phyloP scores from a whole-genome alignment of 1,139 yeast species.

The Entelexis sorbosivorans region DNA sequence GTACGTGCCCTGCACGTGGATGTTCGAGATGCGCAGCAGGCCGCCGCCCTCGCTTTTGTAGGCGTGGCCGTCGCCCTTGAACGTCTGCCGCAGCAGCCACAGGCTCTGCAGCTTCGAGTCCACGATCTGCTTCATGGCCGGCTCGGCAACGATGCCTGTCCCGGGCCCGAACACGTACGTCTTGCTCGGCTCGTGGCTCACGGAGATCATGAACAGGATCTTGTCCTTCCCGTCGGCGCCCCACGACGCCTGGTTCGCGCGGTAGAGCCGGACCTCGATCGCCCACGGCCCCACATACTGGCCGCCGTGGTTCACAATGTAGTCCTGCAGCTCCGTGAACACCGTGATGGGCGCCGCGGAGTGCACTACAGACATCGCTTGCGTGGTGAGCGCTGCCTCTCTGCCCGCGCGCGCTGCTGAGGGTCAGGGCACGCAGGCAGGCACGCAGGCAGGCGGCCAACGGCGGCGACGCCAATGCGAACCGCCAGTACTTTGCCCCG shows the following conservation, averaged over 20 bases:
- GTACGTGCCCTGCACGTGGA: conserved; percentile 62
- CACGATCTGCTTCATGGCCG: conserved; percentile 23
- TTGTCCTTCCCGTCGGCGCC: conserved; percentile 26
- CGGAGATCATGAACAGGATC: conserved; percentile 46
- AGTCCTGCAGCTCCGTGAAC: conserved; percentile 56
- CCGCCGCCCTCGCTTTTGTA: conserved; percentile 36
- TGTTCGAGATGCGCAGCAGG: conserved; percentile 50
- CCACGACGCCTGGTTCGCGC: conserved; percentile 41
- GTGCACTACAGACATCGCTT: conserved; percentile 16
- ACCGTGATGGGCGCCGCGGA: conserved; percentile 34
- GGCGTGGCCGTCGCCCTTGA: conserved; percentile 63
- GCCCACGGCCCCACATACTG: conserved; percentile 50
- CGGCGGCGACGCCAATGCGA: no score
- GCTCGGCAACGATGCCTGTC: conserved; percentile 29
- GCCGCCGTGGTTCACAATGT: conserved; percentile 53
- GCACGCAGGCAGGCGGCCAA: no score
- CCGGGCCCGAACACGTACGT: conserved; percentile 45
- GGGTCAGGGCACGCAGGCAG: no score
- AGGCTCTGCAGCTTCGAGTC: conserved; percentile 52
- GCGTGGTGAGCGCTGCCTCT: no score
- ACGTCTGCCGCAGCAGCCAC: conserved; percentile 62
- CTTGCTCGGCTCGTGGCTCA: conserved; percentile 44
- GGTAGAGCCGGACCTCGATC: conserved; percentile 51
- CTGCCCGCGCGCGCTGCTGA: no score
- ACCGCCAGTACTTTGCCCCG: no score